Evolutionary conservation across 306 rosid species (phyloP).

Genomic region (Amphicarpaea edgeworthii): DNA sequence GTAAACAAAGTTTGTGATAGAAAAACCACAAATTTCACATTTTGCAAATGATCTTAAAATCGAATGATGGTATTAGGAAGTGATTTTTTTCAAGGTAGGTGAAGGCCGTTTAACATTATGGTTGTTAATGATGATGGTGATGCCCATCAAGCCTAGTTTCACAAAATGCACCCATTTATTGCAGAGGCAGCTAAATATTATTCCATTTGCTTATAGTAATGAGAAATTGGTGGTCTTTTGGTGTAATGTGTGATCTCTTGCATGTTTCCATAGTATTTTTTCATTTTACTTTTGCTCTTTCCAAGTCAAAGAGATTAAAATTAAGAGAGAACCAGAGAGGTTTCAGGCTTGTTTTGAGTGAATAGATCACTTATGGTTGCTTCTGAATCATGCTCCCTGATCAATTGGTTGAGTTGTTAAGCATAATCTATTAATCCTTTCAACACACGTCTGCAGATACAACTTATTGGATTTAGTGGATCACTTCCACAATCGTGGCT

Average conservation of each 20-base stretch:
- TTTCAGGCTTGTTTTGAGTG: constrained; percentile 22
- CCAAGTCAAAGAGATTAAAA: constrained; percentile 11
- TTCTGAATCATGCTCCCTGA: constrained; percentile 37
- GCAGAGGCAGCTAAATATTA: not conserved
- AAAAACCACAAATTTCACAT: constrained; percentile 22
- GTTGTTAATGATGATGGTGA: constrained; percentile 9
- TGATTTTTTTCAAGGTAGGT: not conserved
- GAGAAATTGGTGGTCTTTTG: constrained; percentile 36
- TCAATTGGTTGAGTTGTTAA: constrained; percentile 34
- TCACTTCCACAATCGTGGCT: constrained; percentile 86
- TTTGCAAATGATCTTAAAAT: constrained; percentile 10
- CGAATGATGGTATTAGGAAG: not conserved
- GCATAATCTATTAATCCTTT: constrained; percentile 38
- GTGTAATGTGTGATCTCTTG: not conserved
- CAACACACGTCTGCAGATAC: constrained; percentile 65
- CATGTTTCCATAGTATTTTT: not conserved
- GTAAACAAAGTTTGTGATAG: not conserved
- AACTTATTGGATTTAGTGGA: constrained; percentile 75
- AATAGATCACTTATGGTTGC: constrained; percentile 13
- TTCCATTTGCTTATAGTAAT: constrained; percentile 24
- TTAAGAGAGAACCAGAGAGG: not conserved
- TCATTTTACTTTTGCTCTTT: constrained; percentile 23
- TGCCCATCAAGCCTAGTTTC: constrained; percentile 26
- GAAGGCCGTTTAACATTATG: constrained; percentile 4
- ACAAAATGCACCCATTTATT: not conserved